Base-by-base conservation (phyloP, 148 eudicot genomes). In the Fagopyrum homotropicum region DNA sequence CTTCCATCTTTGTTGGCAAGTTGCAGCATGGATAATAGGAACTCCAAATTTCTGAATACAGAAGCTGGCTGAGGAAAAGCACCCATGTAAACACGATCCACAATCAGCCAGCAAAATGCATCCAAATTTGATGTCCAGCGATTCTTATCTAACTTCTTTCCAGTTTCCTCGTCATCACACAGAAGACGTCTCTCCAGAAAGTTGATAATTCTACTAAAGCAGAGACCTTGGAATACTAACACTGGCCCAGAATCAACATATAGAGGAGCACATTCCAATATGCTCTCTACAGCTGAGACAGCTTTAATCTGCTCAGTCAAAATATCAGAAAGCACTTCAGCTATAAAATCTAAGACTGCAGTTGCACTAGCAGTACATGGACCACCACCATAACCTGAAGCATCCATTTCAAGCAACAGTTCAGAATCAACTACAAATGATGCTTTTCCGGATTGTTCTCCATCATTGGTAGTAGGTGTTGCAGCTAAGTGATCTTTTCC, bases 1-100 rank as follows among this genome's bases (percentile, higher is more conserved):
- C 97, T 93, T 16, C 96, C 98, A 74, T 92, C 96, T 85, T 95
- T 92, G 77, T 95, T 95, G 45, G 96, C 99, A 88, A 95, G 84
- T 85, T 95, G 99, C 49, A 95, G 80, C 97, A 95, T 92, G 56
- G 99, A 92, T 74, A 92, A 75, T 80, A 95, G 85, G 82, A 95
- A 95, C 79, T 95, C 99, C 79, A 95, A 86, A 49, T 92, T 86
- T 80, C 88, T 84, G 77, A 92, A 75, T 78, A 95, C 93, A 61
- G 82, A 86, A 68, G 80, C 84, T 54, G 99, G 97, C 82, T 85
- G 94, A 22, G 99, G 98, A 81, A 95, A 95, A 77, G 92, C 96
- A 74, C 97, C 99, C 99, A 95, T 90, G 75, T 95, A 95, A 6
- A 84, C 96, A 64, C 99, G 97, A 82, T 95, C 99, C 69, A 92